Evolutionary conservation across 805 yeast genomes (phyloP).

Genomic region (Brettanomyces naardenensis): DNA sequence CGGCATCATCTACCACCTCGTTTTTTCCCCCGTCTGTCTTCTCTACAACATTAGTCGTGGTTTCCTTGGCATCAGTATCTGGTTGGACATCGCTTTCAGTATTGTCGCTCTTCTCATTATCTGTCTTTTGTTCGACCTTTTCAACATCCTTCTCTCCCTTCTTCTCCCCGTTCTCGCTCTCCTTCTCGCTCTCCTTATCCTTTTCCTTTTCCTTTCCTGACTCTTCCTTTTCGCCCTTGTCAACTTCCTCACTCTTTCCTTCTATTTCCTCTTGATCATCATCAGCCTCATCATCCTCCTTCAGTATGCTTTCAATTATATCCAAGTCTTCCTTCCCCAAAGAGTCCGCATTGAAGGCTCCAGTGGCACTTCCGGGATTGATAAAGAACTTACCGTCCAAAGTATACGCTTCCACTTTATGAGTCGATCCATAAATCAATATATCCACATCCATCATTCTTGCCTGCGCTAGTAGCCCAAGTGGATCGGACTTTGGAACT

Average conservation of each 20-base stretch:
- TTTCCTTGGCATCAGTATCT: background rate
- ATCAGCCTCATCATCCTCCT: slow-evolving; percentile 15
- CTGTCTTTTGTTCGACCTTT: slow-evolving; percentile 5
- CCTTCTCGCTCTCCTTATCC: slow-evolving; percentile 17
- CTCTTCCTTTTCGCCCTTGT: background rate
- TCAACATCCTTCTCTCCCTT: slow-evolving; percentile 5
- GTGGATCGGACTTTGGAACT: slow-evolving; percentile 82
- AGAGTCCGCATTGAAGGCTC: slow-evolving; percentile 69
- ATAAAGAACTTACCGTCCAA: slow-evolving; percentile 87
- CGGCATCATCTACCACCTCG: slow-evolving; percentile 14
- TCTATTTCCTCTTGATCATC: background rate
- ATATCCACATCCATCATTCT: slow-evolving; percentile 90
- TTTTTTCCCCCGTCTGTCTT: slow-evolving; percentile 7
- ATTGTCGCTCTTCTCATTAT: background rate
- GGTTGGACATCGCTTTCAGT: slow-evolving; percentile 1
- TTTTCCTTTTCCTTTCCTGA: slow-evolving; percentile 6
- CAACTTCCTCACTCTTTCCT: background rate
- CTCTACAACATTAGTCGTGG: slow-evolving; percentile 12
- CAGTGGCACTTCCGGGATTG: slow-evolving; percentile 97
- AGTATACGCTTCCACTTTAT: slow-evolving; percentile 86
- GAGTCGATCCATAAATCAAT: slow-evolving; percentile 88
- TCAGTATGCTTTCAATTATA: slow-evolving; percentile 25
- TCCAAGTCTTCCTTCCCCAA: slow-evolving; percentile 45
- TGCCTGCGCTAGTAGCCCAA: slow-evolving; percentile 73
- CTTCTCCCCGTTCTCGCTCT: slow-evolving; percentile 11